Evolutionary conservation across 140 eudicot species (phyloP), one percentile per base, ranked within the genome.

Genomic region (Flaveria floridana): DNA sequence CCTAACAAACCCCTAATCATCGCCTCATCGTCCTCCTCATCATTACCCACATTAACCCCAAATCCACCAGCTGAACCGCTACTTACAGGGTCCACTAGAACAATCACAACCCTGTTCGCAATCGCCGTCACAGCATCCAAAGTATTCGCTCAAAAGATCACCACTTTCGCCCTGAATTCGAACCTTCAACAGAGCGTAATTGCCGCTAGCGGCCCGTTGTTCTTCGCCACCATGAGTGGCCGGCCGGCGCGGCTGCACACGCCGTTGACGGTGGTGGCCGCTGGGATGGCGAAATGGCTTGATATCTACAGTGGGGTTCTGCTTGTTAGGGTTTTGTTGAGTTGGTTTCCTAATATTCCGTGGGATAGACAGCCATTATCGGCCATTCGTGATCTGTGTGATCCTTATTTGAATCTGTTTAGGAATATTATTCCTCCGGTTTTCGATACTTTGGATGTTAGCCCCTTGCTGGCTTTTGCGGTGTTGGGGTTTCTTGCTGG

Each of bases 291-390:
- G 19, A 92, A 87, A 59, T 92, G 98, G 98, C 86, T 92, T 3
- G 96, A 88, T 58, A 82, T 93, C 0, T 93, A 89, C 76, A 74
- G 88, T 47, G 96, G 88, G 56, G 89, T 93, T 67, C 72, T 93
- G 78, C 37, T 93, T 93, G 89, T 93, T 82, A 83, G 98, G 96
- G 96, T 93, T 78, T 85, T 93, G 85, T 79, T 93, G 61, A 87
- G 96, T 72, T 93, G 98, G 98, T 93, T 93, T 58, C 98, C 98
- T 11, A 92, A 89, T 66, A 92, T 92, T 18, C 98, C 98, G 0
- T 92, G 98, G 98, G 98, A 92, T 23, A 63, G 86, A 50, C 97
- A 90, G 83, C 98, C 98, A 0, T 76, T 93, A 28, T 80, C 88
- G 0, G 98, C 97, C 0, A 82, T 93, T 58, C 71, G 96, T 52